phyloP scores from a whole-genome alignment of 352 stramenopile genomes.

The Elongisporangium prolatum region DNA sequence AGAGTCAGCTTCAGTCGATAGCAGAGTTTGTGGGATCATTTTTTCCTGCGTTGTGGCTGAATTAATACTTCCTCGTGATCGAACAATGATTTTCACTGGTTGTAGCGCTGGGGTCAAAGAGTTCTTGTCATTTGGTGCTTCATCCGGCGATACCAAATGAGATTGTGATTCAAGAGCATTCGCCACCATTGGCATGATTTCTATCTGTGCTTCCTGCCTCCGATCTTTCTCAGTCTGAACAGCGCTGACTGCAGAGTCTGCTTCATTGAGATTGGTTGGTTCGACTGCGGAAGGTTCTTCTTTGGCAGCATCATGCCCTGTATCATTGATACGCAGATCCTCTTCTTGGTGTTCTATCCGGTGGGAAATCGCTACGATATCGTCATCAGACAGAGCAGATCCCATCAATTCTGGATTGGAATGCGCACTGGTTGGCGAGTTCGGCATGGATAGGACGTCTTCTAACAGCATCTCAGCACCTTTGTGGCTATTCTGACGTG shows the following conservation, averaged over 20 bases:
- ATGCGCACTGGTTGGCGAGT: constrained; percentile 6
- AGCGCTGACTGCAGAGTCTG: neutral
- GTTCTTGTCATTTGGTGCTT: neutral
- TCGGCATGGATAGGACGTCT: constrained; percentile 17
- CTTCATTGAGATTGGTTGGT: neutral
- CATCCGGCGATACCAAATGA: neutral
- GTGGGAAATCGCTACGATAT: neutral
- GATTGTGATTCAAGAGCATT: neutral
- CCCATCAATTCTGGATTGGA: too few relatives aligned
- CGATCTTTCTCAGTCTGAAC: neutral
- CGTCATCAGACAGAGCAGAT: constrained; percentile 4
- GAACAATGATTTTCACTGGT: constrained; percentile 7
- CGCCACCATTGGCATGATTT: neutral
- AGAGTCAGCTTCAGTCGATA: constrained; percentile 1
- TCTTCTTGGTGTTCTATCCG: neutral
- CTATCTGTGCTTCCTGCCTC: neutral
- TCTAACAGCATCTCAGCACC: constrained; percentile 17
- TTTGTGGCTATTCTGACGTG: constrained; percentile 2
- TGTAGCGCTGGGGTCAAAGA: neutral
- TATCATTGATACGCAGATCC: neutral
- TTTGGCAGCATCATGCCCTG: neutral
- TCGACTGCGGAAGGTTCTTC: neutral
- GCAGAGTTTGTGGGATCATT: constrained; percentile 5
- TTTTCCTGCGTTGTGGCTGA: constrained; percentile 1
- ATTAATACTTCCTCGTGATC: constrained; percentile 6